These are phyloP conservation scores for Apiotrichum brassicae DNA, from an alignment of 1,284 basidiomycete genomes.

Conservation along the genomic window DNA sequence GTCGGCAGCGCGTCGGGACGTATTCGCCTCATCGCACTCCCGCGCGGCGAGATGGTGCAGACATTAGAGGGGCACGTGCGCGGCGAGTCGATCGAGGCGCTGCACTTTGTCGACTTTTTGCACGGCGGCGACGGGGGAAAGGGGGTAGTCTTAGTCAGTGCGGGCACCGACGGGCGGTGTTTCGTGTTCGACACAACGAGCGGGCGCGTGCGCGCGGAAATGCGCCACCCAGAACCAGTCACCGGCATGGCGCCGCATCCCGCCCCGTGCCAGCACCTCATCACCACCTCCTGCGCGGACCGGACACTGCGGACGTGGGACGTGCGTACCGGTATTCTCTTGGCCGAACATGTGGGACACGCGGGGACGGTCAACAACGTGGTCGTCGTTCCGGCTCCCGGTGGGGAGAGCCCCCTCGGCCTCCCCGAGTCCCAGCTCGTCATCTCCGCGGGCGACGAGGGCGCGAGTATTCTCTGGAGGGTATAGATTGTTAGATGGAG, in stretches of 20 bases:
- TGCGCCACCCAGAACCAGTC: conserved; percentile 61
- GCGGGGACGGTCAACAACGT: conserved; percentile 70
- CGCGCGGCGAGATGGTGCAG: conserved; percentile 64
- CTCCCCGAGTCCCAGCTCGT: conserved; percentile 50
- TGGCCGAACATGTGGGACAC: conserved; percentile 80
- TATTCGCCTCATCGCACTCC: conserved; percentile 76
- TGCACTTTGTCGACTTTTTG: conserved; percentile 75
- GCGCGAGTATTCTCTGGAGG: conserved; percentile 65
- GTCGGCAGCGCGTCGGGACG: conserved; percentile 79
- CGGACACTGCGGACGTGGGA: conserved; percentile 87
- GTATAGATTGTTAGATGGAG: conserved; percentile 24
- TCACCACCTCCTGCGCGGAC: conserved; percentile 81
- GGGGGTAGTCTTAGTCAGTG: conserved; percentile 68
- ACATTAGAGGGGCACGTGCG: conserved; percentile 76
- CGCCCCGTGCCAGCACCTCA: conserved; percentile 58
- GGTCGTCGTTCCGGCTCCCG: conserved; percentile 53
- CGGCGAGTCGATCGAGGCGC: conserved; percentile 82
- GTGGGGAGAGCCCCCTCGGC: conserved; percentile 38
- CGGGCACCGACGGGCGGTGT: conserved; percentile 86
- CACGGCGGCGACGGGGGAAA: conserved; percentile 52
- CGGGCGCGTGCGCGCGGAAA: conserved; percentile 70
- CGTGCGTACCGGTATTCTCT: conserved; percentile 68
- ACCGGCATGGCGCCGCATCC: conserved; percentile 72
- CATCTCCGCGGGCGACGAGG: conserved; percentile 79
- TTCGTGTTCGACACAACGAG: conserved; percentile 89